A percentile compares a stretch with the other conserved stretches of the same genome.
Evolutionary conservation across 116 monocot genomes (phyloP).

Genomic region (Zostera marina): DNA sequence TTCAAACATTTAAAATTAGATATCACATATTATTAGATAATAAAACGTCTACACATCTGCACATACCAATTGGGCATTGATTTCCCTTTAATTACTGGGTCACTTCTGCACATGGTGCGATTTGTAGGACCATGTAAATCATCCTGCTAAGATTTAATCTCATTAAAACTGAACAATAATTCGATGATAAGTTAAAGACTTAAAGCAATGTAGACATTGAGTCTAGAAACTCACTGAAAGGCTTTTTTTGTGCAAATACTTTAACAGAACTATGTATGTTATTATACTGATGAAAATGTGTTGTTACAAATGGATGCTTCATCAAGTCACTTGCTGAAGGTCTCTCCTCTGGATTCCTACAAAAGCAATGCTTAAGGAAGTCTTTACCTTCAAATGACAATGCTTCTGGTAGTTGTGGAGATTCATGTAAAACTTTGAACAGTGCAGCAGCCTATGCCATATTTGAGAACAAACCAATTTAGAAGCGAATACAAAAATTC

Average conservation of each 20-base stretch:
- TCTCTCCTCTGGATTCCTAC: constrained; percentile 73
- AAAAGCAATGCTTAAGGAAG: constrained; percentile 59
- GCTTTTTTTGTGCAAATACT: constrained; percentile 28
- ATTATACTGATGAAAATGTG: constrained; percentile 29
- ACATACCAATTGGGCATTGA: constrained; percentile 31
- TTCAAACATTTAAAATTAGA: neutral
- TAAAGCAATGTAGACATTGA: neutral
- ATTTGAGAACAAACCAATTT: neutral
- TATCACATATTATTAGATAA: neutral
- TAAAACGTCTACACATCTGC: neutral
- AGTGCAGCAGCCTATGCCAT: constrained; percentile 61
- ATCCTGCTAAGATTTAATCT: constrained; percentile 1
- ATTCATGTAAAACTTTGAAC: constrained; percentile 77
- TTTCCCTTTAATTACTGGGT: constrained; percentile 26
- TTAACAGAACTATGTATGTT: constrained; percentile 31
- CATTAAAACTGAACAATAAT: neutral
- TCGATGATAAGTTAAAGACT: neutral
- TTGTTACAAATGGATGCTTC: constrained; percentile 55
- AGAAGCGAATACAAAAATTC: neutral
- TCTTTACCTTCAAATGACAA: constrained; percentile 88
- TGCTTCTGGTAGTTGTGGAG: constrained; percentile 58
- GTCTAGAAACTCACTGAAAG: constrained; percentile 6
- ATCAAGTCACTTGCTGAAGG: constrained; percentile 57
- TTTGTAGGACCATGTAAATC: constrained; percentile 16
- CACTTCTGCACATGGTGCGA: constrained; percentile 20